Base-by-base conservation (phyloP, 2,329 filamentous ascomycete species). In the Cercospora sesami region DNA sequence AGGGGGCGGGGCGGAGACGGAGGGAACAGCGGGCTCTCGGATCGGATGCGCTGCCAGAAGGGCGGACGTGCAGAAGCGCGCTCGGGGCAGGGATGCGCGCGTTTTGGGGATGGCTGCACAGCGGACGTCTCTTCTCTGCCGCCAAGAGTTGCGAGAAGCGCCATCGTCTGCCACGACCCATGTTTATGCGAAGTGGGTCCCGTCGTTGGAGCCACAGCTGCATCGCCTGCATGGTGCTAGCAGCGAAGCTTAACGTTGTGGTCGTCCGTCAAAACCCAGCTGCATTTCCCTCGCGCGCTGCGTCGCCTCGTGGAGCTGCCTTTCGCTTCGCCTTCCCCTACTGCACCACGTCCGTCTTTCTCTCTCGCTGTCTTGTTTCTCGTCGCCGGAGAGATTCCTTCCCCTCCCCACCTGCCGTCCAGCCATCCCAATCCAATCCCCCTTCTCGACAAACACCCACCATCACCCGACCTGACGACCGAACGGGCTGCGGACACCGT, bases 171-270 rank as follows among this genome's bases (percentile, higher is more conserved):
- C 45, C 45, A 58, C 53, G 26, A 33, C 53, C 53, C 53, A 58
- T 58, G 53, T 33, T n/a, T 26, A 10, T 33, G 30, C n/a, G 53
- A 58, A 58, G 53, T 33, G 53, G 53, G 26, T 53, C 48, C 48
- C 48, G 48, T 53, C 48, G 48, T 53, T 28, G 48, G 18, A 23
- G 48, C 21, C 48, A 53, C 36, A 42, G 36, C 36, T 42, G 36
- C 36, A 51, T 51, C 45, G 53, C 30, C 26, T 58, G 53, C 53
- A 30, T 58, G 53, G 21, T 58, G 53, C 53, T 31, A 58, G 30
- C 53, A 28, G 53, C 26, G 53, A 58, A 58, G 53, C 53, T 58
- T 58, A 58, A 58, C 30, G 30, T 21, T 58, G 53, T 58, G 53
- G 18, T 55, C 51, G 51, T 55, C 51, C 51, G 51, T 55, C 51